Evolutionary conservation across 192 early-diverging fungal genomes (phyloP), one percentile per base, ranked within the genome.

Genomic region (Ambispora gerdemannii): DNA sequence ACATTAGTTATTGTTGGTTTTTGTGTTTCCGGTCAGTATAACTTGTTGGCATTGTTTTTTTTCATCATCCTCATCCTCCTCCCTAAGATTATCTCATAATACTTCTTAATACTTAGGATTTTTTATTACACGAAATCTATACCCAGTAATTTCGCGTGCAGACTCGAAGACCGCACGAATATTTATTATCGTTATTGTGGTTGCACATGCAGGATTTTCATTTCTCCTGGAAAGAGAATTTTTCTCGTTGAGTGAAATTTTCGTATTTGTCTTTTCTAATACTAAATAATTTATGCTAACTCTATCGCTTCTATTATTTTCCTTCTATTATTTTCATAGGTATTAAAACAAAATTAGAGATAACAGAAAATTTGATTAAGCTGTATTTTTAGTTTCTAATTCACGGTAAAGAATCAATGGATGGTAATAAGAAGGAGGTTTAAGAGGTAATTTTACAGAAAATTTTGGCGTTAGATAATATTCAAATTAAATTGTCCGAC

Each of bases 141-240:
- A 85, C 72, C 76, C 80, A 8, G 84, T 91, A 24, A 83, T 91
- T 64, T 81, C 84, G 25, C 80, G 88, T 52, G 88, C 91, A 1
- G 87, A 88, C 61, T 84, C 86, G 17, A 89, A 85, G 67, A 84
- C 85, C 50, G 83, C 88, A 56, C 84, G 89, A 70, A 83, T 88
- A 20, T 83, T 92, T 24, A 72, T 91, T 30, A 74, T 90, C n/a
- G 78, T 87, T 35, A 81, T 91, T 17, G 71, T 91, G 20, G 76
- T 72, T 4, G 84, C 85, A 25, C 90, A 93, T 61, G 90, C 83
- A 6, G 77, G 86, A 36, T 81, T 93, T 63, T 85, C 88, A 4
- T 61, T 95, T 35, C 71, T 93, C 15, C 88, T 98, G 74, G 95
- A 95, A 78, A 82, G 93, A 76, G 72, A 79, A 59, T 98, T 98